Evolutionary conservation across 352 stramenopile species (phyloP), one percentile per base, ranked within the genome.

Genomic region (Chrysophaeum taylorii): DNA sequence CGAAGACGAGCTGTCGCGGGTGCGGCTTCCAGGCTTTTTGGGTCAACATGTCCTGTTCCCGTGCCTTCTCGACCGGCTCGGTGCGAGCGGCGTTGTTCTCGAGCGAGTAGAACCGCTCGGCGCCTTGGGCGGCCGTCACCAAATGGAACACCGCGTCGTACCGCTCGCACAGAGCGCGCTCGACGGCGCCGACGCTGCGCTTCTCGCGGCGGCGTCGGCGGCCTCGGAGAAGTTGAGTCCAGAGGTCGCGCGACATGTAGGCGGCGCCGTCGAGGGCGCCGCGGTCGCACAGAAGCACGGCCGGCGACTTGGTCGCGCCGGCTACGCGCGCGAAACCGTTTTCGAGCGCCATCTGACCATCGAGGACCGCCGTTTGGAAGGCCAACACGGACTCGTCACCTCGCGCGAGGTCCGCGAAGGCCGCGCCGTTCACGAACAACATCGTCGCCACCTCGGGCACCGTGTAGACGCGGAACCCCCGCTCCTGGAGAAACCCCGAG

Each of bases 71-170:
- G 31, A 92, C 78, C 18, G 83, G 91, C 84, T 98, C 93, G n/a
- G 88, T 96, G 43, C 94, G 83, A 33, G 91, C 93, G 52, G 82
- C 82, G 79, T 98, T 98, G 76, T 97, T 98, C 31, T 96, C 92
- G 42, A 96, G 78, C 21, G 93, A 93, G 79, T 98, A 98, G 75
- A 92, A 96, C 69, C 88, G 84, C 67, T 95, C 89, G 14, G 94
- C 94, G 57, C 93, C 93, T 62, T 93, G 82, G 1, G 94, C 93
- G 1, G 94, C 92, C 21, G 88, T 92, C 2, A 91, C 82, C 54
- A 94, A 77, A 75, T 93, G 87, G 66, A 91, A 84, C 12, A 93
- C 78, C 53, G 84, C 81, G 82, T 94, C 88, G 73, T 94, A 94
- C 33, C 87, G 71, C 23, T 69, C 70, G 53, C 79, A 70, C 18